Conservation (phyloP, 2,329 filamentous ascomycete species). For the Dothistroma septosporum region DNA sequence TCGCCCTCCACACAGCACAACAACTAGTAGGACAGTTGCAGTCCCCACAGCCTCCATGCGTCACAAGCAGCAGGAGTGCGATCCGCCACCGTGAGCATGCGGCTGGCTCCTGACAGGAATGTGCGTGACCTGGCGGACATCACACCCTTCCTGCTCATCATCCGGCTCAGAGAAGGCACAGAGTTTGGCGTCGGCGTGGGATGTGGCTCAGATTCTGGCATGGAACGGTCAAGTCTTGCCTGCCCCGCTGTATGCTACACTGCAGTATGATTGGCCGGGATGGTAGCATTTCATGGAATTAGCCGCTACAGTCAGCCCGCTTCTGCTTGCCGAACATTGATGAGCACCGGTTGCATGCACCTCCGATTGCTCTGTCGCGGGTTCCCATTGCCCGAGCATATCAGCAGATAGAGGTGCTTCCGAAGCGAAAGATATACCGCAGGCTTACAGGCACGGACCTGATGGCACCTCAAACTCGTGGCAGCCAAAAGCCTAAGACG, state of each 20-base stretch:
- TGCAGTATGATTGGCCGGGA: not conserved
- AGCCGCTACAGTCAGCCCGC: not conserved
- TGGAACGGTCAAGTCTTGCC: not conserved
- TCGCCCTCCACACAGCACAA: not conserved
- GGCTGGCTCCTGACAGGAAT: not conserved
- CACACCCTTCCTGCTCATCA: not conserved
- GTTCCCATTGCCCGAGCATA: not conserved
- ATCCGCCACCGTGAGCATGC: not conserved
- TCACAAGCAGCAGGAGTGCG: not conserved
- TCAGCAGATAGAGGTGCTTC: not conserved
- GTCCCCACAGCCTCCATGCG: too few species aligned
- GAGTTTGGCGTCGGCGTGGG: not conserved
- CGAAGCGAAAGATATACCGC: not conserved
- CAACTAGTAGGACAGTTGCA: not conserved
- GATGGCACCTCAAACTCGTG: not conserved
- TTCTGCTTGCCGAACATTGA: not conserved
- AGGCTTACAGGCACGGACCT: not conserved
- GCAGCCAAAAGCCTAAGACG: not conserved
- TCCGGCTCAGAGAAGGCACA: not conserved
- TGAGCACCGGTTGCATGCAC: not conserved
- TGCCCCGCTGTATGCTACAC: not conserved
- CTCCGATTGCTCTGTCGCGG: not conserved
- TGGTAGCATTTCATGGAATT: not conserved
- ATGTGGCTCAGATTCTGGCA: not conserved
- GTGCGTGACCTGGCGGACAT: not conserved